Evolutionary conservation across 441 rosid genomes (phyloP), one percentile per base, ranked within the genome.

Genomic region (Capsella rubella): DNA sequence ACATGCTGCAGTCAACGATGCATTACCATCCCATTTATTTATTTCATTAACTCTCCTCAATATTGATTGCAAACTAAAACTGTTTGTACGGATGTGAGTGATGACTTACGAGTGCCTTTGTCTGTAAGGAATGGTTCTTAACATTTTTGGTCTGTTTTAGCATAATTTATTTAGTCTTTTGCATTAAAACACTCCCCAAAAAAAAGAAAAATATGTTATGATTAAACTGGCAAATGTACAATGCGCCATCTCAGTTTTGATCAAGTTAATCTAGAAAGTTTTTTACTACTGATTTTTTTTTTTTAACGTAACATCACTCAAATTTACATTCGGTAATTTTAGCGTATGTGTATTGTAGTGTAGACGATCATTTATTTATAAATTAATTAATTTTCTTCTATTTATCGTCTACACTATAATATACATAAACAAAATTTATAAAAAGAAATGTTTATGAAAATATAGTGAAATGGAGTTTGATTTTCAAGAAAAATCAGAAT

Each of bases 31-130:
- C 5, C 8, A 34, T 34, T 32, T 21, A 69, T 43, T 58, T 57
- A 35, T 32, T 57, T 21, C 54, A 43, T 39, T 32, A 21, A 59
- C 64, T 42, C 51, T 61, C 28, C 37, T 62, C 69, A 13, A 2
- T 37, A 72, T 52, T 72, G 13, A 72, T 52, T 52, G 62, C 45
- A 61, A 21, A 42, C 35, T 62, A 21, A 21, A 0, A 27, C 59
- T 71, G 37, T 70, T 16, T 49, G 12, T 60, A 50, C 4, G 40
- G 75, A 60, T 37, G 42, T 27, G 32, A 49, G 16, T 49, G 15
- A 47, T 64, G 51, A 32, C 35, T 32, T 7, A n/a, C 9, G 29
- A 49, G 31, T 34, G 56, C 46, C 69, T 49, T 64, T 64, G 53
- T 63, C 67, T 6, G n/a, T 45, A 62, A 29, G 31, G 29, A 47